Conservation (phyloP, 495 filamentous ascomycete species). For the Podospora pseudopauciseta region DNA sequence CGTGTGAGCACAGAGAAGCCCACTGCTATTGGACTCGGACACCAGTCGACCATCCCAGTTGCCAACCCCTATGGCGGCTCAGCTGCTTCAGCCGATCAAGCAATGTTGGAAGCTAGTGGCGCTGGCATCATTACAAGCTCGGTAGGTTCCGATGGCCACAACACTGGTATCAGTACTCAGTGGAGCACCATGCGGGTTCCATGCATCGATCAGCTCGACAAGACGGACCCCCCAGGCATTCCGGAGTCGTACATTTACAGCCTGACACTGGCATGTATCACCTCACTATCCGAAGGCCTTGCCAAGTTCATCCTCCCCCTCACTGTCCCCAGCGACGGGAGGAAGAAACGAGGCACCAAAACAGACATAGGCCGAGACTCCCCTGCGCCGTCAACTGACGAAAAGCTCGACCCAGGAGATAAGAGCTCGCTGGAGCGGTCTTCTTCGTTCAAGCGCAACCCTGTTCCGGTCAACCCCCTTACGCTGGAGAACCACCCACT, state of each 20-base stretch:
- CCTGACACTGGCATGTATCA: constrained; percentile 82
- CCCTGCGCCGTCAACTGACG: constrained; percentile 36
- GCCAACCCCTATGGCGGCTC: constrained; percentile 38
- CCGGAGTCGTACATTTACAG: constrained; percentile 94
- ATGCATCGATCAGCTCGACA: constrained; percentile 93
- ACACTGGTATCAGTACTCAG: constrained; percentile 76
- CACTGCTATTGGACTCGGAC: constrained; percentile 75
- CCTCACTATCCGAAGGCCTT: constrained; percentile 80
- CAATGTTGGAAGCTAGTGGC: constrained; percentile 80
- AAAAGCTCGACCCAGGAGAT: constrained; percentile 28
- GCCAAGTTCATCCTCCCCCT: constrained; percentile 90
- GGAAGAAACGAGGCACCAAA: constrained; percentile 47
- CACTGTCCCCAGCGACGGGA: constrained; percentile 65
- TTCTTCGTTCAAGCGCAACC: constrained; percentile 53
- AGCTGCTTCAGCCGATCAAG: constrained; percentile 63
- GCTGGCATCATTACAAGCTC: constrained; percentile 82
- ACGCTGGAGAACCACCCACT: constrained; percentile 66
- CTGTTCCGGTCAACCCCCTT: constrained; percentile 77
- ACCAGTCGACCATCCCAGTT: constrained; percentile 75
- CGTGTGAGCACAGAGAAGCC: constrained; percentile 89
- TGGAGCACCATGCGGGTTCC: constrained; percentile 87
- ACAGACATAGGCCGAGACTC: constrained; percentile 45
- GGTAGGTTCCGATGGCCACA: constrained; percentile 60
- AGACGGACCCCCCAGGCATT: constrained; percentile 73
- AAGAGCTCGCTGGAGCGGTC: constrained; percentile 42